These are phyloP conservation scores for Piloderma croceum DNA, from an alignment of 768 basidiomycete species.

Conservation along the genomic window DNA sequence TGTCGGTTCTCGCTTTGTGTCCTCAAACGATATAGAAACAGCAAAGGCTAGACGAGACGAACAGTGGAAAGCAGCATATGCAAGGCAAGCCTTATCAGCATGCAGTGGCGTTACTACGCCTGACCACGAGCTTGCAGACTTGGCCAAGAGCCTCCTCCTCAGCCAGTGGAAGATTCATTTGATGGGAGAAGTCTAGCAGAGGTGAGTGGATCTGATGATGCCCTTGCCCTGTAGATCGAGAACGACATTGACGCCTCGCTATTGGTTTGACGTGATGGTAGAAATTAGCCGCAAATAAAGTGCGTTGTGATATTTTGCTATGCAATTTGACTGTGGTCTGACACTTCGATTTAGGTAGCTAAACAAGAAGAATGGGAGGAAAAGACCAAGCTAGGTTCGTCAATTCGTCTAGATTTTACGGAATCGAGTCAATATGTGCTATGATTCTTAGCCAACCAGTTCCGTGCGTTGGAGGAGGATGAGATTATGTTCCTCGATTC, in stretches of 20 bases:
- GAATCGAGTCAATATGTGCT: constrained; percentile 8
- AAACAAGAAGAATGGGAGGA: constrained; percentile 95
- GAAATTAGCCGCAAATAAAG: constrained; percentile 90
- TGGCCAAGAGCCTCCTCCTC: constrained; percentile 79
- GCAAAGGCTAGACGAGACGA: constrained; percentile 70
- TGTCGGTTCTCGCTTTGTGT: constrained; percentile 82
- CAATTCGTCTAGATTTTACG: constrained; percentile 1
- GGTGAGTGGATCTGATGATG: constrained; percentile 42
- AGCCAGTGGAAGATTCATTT: constrained; percentile 68
- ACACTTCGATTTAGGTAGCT: constrained; percentile 52
- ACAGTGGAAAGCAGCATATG: constrained; percentile 89
- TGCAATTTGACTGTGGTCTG: constrained; percentile 11
- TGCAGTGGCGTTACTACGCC: constrained; percentile 5
- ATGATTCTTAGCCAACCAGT: constrained; percentile 64
- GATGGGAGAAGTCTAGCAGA: constrained; percentile 87
- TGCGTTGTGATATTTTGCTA: constrained; percentile 27
- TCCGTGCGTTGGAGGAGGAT: constrained; percentile 84
- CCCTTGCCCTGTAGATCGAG: constrained; percentile 1
- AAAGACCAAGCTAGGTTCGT: constrained; percentile 64
- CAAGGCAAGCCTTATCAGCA: constrained; percentile 41
- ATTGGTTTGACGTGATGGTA: too few relatives aligned
- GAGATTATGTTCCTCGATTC: constrained; percentile 87
- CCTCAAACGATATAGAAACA: constrained; percentile 70
- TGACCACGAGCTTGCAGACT: constrained; percentile 38
- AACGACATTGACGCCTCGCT: constrained; percentile 10